Evolutionary conservation across 345 rosid genomes (phyloP).

Genomic region (Tarenaya hassleriana): DNA sequence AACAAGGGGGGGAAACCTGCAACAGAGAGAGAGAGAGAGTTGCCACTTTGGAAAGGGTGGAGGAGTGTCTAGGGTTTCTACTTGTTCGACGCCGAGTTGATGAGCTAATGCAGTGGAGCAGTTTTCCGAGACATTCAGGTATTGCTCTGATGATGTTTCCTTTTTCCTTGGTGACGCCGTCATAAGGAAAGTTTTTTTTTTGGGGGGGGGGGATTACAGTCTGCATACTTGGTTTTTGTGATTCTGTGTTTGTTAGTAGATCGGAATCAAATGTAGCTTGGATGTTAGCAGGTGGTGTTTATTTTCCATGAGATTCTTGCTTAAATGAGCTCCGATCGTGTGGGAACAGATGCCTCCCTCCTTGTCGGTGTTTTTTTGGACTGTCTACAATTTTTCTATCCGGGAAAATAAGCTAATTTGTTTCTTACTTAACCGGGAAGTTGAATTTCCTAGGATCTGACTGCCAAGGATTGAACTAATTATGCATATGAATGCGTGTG

Average conservation of each 20-base stretch:
- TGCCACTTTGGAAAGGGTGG: constrained; percentile 15
- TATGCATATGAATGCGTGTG: too few relatives aligned
- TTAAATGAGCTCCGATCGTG: too few relatives aligned
- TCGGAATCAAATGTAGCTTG: constrained; percentile 9
- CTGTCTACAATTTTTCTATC: too few relatives aligned
- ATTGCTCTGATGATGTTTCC: constrained; percentile 10
- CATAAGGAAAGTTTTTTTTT: too few relatives aligned
- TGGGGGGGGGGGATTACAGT: too few relatives aligned
- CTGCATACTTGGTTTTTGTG: not conserved
- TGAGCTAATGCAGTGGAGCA: constrained; percentile 2
- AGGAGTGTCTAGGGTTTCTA: constrained; percentile 23
- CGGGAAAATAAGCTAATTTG: too few relatives aligned
- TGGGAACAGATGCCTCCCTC: too few relatives aligned
- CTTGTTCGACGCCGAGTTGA: not conserved
- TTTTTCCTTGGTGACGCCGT: constrained; percentile 1
- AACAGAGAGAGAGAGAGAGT: constrained; percentile 14
- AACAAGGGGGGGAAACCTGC: constrained; percentile 6
- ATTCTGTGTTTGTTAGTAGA: constrained; percentile 11
- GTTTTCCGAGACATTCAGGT: constrained; percentile 18
- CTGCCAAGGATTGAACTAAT: too few relatives aligned
- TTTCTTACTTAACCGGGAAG: too few relatives aligned
- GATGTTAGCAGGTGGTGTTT: not conserved
- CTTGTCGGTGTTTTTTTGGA: too few relatives aligned
- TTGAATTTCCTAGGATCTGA: too few relatives aligned
- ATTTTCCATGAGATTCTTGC: too few relatives aligned